These are phyloP conservation scores for Trypethelium eluteriae DNA, from an alignment of 495 filamentous ascomycete genomes.

Conservation along the genomic window DNA sequence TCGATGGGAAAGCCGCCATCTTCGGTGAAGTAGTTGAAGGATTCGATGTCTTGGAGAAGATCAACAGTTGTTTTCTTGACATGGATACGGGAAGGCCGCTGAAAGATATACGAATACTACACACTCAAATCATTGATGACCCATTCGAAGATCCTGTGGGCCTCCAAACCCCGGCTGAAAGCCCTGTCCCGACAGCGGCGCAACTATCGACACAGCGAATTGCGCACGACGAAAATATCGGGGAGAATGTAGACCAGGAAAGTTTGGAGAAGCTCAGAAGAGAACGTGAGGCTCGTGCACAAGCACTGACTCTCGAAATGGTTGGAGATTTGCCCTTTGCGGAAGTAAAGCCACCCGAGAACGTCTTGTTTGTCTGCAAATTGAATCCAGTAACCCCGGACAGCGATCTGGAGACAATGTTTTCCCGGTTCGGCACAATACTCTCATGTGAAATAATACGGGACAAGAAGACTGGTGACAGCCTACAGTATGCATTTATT, in stretches of 20 bases:
- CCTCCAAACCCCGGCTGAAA: constrained; percentile 65
- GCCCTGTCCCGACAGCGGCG: constrained; percentile 72
- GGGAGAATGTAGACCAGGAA: constrained; percentile 70
- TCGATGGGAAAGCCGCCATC: constrained; percentile 86
- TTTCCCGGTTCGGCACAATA: constrained; percentile 93
- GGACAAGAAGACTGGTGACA: constrained; percentile 88
- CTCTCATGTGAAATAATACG: constrained; percentile 94
- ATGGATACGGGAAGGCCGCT: constrained; percentile 67
- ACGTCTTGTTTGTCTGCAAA: constrained; percentile 97
- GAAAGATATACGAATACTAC: constrained; percentile 85
- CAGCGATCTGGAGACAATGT: constrained; percentile 89
- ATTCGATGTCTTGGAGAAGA: constrained; percentile 85
- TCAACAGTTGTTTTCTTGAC: constrained; percentile 83
- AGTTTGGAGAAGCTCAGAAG: constrained; percentile 69
- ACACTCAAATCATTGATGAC: constrained; percentile 83
- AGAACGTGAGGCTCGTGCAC: constrained; percentile 86
- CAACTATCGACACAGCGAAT: constrained; percentile 89
- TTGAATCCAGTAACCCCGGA: constrained; percentile 94
- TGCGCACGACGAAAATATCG: constrained; percentile 74
- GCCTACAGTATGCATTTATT: constrained; percentile 94
- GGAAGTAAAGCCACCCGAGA: constrained; percentile 95
- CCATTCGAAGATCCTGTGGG: constrained; percentile 73
- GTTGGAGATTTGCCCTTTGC: constrained; percentile 96
- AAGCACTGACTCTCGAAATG: constrained; percentile 93
- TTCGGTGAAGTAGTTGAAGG: constrained; percentile 93